Conservation (phyloP, 106 monocot genomes). For the Agapanthus africanus region DNA sequence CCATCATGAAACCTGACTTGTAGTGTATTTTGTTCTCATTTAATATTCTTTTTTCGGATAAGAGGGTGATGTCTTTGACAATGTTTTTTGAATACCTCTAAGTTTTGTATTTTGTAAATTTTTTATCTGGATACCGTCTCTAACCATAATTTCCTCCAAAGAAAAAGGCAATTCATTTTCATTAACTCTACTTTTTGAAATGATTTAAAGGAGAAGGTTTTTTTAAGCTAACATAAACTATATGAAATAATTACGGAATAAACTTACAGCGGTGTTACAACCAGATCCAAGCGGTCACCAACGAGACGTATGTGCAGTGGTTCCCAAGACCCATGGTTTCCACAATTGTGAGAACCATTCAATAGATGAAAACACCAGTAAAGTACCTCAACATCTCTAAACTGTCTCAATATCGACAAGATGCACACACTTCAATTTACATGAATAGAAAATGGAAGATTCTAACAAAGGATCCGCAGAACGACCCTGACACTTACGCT, state of each 20-base stretch:
- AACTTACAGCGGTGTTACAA: conserved; percentile 37
- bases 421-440: conserved; percentile 36
- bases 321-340: conserved; percentile 30
- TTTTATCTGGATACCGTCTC: too few relatives aligned
- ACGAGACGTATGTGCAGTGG: conserved; percentile 14
- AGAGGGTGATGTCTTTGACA: too few relatives aligned
- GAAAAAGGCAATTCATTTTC: too few relatives aligned
- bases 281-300: conserved; percentile 24
- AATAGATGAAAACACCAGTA: conserved; percentile 24
- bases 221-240: too few relatives aligned
- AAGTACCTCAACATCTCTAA: conserved; percentile 40
- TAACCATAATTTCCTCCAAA: too few relatives aligned
- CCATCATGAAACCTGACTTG: too few relatives aligned
- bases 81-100: too few relatives aligned
- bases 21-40: too few relatives aligned
- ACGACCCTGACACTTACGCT: not conserved
- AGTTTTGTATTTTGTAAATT: too few relatives aligned
- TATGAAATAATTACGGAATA: conserved; percentile 18
- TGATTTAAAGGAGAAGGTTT: too few relatives aligned
- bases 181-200: too few relatives aligned
- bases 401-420: conserved; percentile 33
- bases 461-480: conserved; percentile 10
- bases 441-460: conserved; percentile 27
- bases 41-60: too few relatives aligned
- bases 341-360: conserved; percentile 21